phyloP scores from a whole-genome alignment of 2,329 filamentous ascomycete species.

The Diaporthe amygdali region DNA sequence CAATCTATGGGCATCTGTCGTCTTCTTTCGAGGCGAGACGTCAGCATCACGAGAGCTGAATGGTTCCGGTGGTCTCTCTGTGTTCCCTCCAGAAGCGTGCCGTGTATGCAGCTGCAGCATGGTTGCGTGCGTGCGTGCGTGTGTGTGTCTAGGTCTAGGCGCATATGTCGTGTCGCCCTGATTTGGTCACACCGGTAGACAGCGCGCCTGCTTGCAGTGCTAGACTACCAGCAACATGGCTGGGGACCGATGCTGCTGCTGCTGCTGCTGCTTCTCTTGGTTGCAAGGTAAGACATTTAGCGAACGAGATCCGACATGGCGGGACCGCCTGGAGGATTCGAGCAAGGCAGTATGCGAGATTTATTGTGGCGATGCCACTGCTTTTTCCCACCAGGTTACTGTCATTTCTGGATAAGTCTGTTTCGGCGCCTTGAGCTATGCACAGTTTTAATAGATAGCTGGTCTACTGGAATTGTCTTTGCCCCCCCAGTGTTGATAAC shows the following conservation, averaged over 20 bases:
- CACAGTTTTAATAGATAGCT: background rate
- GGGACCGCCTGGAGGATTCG: slow-evolving; percentile 10
- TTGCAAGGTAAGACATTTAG: background rate
- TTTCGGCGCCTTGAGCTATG: background rate
- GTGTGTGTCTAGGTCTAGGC: background rate
- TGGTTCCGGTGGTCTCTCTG: background rate
- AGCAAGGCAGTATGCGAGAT: slow-evolving; percentile 13
- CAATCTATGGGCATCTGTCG: background rate
- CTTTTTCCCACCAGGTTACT: background rate
- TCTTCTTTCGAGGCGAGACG: background rate
- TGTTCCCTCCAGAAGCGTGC: too few relatives aligned
- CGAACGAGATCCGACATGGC: slow-evolving; percentile 8
- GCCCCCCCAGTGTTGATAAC: background rate
- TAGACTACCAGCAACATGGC: background rate
- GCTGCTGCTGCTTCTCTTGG: too few relatives aligned
- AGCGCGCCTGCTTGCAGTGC: background rate
- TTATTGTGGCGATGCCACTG: slow-evolving; percentile 1
- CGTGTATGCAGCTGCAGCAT: slow-evolving; percentile 5
- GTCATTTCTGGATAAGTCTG: slow-evolving; percentile 1
- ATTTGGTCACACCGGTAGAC: slow-evolving; percentile 11
- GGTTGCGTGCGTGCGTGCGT: background rate
- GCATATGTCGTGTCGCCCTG: slow-evolving; percentile 13
- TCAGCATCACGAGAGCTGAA: background rate
- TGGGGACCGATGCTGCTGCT: background rate
- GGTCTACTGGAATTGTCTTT: background rate